Evolutionary conservation across 345 rosid genomes (phyloP).

Genomic region (Reutealis trisperma): DNA sequence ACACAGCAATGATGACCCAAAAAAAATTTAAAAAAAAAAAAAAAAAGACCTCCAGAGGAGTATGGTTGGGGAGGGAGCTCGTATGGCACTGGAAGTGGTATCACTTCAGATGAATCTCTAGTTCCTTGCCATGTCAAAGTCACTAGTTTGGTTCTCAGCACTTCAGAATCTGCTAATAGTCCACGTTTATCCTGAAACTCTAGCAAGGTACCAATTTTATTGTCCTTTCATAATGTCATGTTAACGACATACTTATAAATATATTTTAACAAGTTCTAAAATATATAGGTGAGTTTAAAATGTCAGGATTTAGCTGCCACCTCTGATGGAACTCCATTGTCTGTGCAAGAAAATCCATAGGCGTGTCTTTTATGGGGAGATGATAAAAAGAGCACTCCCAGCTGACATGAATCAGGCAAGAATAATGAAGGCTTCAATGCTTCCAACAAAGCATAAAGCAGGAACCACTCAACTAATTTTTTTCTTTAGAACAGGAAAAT

Average conservation of each 20-base stretch:
- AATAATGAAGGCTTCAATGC: not conserved
- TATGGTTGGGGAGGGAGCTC: constrained; percentile 79
- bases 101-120: constrained; percentile 39
- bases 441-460: not conserved
- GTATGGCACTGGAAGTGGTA: constrained; percentile 73
- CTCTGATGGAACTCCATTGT: constrained; percentile 31
- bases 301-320: constrained; percentile 21
- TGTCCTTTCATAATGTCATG: not conserved
- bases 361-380: constrained; percentile 30
- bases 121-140: constrained; percentile 65
- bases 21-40: not conserved
- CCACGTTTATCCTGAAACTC: constrained; percentile 28
- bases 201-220: not conserved
- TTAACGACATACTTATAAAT: not conserved
- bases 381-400: constrained; percentile 86
- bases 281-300: not conserved
- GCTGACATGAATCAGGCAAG: constrained; percentile 34
- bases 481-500: not conserved
- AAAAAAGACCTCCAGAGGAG: constrained; percentile 57
- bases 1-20: not conserved
- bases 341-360: constrained; percentile 62
- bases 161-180: constrained; percentile 25
- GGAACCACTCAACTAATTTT: not conserved
- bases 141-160: constrained; percentile 48
- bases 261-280: not conserved